Base-by-base conservation (phyloP, 2,329 filamentous ascomycete species). In the Sclerotinia subarctica region DNA sequence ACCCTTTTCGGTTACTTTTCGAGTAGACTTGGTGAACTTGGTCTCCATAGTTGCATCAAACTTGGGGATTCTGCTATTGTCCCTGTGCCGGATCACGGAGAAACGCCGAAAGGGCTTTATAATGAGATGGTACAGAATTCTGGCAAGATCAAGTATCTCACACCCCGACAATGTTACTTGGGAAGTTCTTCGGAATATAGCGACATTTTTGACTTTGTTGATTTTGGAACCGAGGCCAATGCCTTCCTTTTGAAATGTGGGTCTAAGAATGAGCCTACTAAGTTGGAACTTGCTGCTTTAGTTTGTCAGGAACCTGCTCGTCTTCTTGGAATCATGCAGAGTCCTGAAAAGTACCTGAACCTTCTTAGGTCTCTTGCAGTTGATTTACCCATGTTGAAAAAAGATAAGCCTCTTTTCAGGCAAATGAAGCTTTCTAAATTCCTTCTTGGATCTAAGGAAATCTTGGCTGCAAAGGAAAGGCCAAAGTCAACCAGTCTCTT, bases 141-240 rank as follows among this genome's bases (percentile, higher is more conserved):
- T 68, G 32, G 19, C 54, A 75, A 75, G 58, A 73, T 86, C 57
- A 80, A 83, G 72, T 84, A 88, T 73, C 83, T 93, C 56, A 83
- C 86, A 21, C 94, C 95, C 6, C 85, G 84, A 57, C 83, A 88
- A 52, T 93, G 90, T 71, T 99, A 97, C 77, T 83, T 99, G 2
- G 95, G 95, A 11, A 89, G 72, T 38, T 88, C 85, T 7, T 78
- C 80, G 2, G 84, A 83, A 10, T 99, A 96, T 74, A 90, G 88
- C 15, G 91, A 96, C 44, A 96, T 99, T 44, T 97, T 99, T 73
- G 93, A 98, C 77, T 99, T 97, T 78, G 94, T 98, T 19, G 92
- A 98, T 77, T 99, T 97, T 80, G 93, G 94, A 0, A 81, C 84
- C 46, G 89, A 94, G 76, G 94, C 92, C 2, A 98, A 98, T 75